Base-by-base conservation (phyloP, 768 basidiomycete species). In the Trametes maxima region DNA sequence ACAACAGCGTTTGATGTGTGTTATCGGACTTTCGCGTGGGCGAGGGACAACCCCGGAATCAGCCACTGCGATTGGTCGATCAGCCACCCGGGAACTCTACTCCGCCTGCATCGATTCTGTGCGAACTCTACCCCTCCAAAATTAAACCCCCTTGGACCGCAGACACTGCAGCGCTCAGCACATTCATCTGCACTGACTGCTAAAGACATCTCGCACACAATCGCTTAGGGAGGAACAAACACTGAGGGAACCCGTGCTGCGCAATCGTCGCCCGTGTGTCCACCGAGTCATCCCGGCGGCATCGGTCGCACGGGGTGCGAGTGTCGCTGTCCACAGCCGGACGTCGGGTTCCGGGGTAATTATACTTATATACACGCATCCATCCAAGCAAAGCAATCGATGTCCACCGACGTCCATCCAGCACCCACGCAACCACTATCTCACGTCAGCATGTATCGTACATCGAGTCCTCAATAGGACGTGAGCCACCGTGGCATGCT, bases 1-100 rank as follows among this genome's bases (percentile, higher is more conserved):
- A 63, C 56, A 63, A 63, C 62, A 63, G 62, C 62, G 62, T 58
- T 59, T 59, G 57, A 63, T 63, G 62, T 63, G 62, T 54, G 53
- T 63, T 51, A 51, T 61, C 60, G 60, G 60, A 49, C 60, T 61
- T 61, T 51, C 60, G 60, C 60, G 60, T 62, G 60, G 33, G 39
- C 54, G 49, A 61, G 60, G 60, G 36, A 61, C 60, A 42, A 62
- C 54, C 57, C 57, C 60, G 54, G 54, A 56, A 62, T 56, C 54
- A 44, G 50, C 37, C 50, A n/a, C 45, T 52, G 45, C 47, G 45
- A 60, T 60, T 60, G 59, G 59, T 42, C 59, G 48, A 58, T 58
- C 57, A 58, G 48, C 48, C 49, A 6, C 33, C 14, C 35, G 51
- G 51, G 37, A 52, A 52, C 51, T 51, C 49, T 37, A 17, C 17